These are phyloP conservation scores for Sordariomycetes sp. DNA, from an alignment of 2,329 filamentous ascomycete species.

Conservation along the genomic window DNA sequence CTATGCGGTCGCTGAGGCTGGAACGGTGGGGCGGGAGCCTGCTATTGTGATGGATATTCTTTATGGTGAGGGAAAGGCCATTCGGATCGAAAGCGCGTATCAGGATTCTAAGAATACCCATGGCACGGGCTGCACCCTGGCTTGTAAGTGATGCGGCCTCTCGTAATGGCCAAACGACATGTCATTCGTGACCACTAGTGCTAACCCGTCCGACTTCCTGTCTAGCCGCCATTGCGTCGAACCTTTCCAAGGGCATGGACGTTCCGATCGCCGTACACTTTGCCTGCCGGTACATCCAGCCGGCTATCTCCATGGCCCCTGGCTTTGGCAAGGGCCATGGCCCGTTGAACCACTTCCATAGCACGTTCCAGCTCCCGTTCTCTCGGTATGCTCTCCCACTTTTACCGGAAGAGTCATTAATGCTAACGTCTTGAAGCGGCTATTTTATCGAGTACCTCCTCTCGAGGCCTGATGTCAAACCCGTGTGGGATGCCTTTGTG, in stretches of 20 bases:
- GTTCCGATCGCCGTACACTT: conserved; percentile 47
- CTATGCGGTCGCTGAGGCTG: conserved; percentile 39
- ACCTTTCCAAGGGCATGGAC: conserved; percentile 45
- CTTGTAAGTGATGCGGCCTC: conserved; percentile 44
- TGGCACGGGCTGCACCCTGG: conserved; percentile 87
- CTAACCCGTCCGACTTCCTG: background rate
- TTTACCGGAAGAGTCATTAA: background rate
- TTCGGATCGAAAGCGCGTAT: conserved; percentile 57
- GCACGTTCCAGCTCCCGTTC: conserved; percentile 54
- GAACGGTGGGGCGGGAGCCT: conserved; percentile 37
- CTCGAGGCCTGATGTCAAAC: conserved; percentile 57
- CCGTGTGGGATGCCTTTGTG: conserved; percentile 62
- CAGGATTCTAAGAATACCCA: conserved; percentile 71
- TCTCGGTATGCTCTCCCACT: conserved; percentile 33
- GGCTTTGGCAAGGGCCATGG: conserved; percentile 54
- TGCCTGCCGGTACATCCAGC: conserved; percentile 61
- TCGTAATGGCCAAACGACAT: background rate
- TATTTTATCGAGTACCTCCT: conserved; percentile 77
- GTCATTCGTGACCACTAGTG: background rate
- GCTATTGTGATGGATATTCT: conserved; percentile 63
- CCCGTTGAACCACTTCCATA: conserved; percentile 70
- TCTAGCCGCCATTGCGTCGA: conserved; percentile 60
- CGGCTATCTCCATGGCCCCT: conserved; percentile 52
- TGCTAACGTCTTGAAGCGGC: conserved; percentile 31
- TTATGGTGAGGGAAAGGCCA: conserved; percentile 43